Percentiles rank a stretch among this genome's conserved stretches.
Evolutionary conservation across 257 asterid species (phyloP).

Genomic region (Nicotiana attenuata): DNA sequence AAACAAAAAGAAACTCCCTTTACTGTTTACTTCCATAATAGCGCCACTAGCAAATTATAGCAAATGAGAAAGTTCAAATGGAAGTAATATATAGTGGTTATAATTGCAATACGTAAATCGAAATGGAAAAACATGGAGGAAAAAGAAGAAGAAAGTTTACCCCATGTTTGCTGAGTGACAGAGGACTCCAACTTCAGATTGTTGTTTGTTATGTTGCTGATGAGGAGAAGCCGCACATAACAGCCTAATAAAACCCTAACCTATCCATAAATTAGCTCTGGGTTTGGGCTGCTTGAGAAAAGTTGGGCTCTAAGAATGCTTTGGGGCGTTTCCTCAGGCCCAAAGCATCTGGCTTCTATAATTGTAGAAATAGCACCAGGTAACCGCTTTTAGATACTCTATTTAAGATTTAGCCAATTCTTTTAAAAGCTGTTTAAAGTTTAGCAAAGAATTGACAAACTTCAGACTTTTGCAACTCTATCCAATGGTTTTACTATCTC

Average conservation of each 20-base stretch:
- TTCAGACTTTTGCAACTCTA: too few relatives aligned
- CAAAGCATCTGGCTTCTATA: too few relatives aligned
- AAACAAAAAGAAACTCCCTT: not conserved
- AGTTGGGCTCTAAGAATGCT: not conserved
- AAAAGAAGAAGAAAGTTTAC: conserved; percentile 11
- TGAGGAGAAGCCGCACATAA: not conserved
- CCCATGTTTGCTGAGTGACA: conserved; percentile 51
- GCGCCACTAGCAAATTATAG: too few relatives aligned
- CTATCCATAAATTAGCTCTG: not conserved
- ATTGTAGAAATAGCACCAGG: too few relatives aligned
- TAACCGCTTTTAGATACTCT: too few relatives aligned
- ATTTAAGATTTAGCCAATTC: too few relatives aligned
- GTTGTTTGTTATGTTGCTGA: conserved; percentile 14
- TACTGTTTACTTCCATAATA: not conserved
- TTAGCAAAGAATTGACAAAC: too few relatives aligned
- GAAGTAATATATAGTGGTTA: too few relatives aligned
- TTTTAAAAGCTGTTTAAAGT: too few relatives aligned
- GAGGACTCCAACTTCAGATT: conserved; percentile 11
- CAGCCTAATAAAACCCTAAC: conserved; percentile 22
- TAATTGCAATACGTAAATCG: not conserved
- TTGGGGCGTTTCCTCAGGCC: not conserved
- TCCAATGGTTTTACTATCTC: too few relatives aligned
- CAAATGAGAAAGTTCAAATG: not conserved
- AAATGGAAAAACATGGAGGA: not conserved
- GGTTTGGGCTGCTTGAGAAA: not conserved